Evolutionary conservation across 163 green algal genomes (phyloP).

Genomic region (Chloromonas sp.): DNA sequence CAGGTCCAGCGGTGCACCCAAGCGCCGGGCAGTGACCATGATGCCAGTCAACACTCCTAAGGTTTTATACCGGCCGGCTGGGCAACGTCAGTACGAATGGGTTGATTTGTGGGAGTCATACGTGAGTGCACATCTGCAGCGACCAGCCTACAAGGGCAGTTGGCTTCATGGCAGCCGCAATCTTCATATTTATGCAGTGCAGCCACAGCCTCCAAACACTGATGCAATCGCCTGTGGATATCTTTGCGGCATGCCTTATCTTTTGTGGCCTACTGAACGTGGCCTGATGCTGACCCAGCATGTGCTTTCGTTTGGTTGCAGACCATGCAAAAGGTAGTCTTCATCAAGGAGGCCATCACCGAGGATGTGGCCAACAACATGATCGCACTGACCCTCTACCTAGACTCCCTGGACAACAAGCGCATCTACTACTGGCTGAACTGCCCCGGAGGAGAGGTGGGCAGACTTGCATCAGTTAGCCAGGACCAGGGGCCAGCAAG

Average conservation of each 20-base stretch:
- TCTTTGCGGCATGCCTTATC: no score
- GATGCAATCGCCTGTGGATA: no score
- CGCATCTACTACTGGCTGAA: slow-evolving; percentile 94
- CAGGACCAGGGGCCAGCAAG: no score
- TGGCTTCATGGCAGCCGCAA: no score
- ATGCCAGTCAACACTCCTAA: slow-evolving; percentile 70
- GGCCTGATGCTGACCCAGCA: slow-evolving; percentile 1
- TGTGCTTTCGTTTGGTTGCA: slow-evolving; percentile 14
- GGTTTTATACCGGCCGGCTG: slow-evolving; percentile 42
- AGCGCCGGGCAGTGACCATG: slow-evolving; percentile 31
- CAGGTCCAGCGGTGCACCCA: neutral
- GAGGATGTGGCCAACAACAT: slow-evolving; percentile 80
- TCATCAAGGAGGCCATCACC: slow-evolving; percentile 51
- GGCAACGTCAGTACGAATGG: slow-evolving; percentile 69
- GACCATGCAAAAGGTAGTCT: slow-evolving; percentile 58
- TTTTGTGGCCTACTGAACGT: neutral
- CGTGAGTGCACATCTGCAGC: slow-evolving; percentile 26
- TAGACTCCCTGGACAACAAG: slow-evolving; percentile 94
- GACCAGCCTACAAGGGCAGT: no score
- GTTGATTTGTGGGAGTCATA: slow-evolving; percentile 81
- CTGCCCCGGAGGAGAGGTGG: slow-evolving; percentile 74
- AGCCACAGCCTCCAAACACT: no score
- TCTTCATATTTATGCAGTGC: no score
- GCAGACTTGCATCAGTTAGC: neutral
- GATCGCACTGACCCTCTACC: slow-evolving; percentile 94